Evolutionary conservation across 1,284 basidiomycete species (phyloP).

Genomic region (Volvariella volvacea): DNA sequence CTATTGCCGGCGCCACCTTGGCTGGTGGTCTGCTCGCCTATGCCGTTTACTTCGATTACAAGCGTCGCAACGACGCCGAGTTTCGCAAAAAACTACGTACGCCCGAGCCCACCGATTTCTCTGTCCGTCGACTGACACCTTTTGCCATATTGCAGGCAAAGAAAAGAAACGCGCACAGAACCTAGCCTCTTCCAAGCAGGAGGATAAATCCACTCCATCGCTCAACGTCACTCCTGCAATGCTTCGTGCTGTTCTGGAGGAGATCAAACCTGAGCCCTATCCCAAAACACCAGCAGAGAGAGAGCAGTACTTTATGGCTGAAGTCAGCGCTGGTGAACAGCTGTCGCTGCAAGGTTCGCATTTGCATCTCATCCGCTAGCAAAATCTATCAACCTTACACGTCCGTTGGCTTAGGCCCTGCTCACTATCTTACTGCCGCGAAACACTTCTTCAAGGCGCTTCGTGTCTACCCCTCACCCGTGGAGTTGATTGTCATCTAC

Average conservation of each 20-base stretch:
- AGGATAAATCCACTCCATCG: slow-evolving; percentile 18
- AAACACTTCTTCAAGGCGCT: slow-evolving; percentile 91
- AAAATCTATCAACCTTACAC: neutral
- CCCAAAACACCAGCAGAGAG: slow-evolving; percentile 68
- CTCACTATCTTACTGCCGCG: slow-evolving; percentile 75
- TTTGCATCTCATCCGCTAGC: neutral
- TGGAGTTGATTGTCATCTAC: slow-evolving; percentile 90
- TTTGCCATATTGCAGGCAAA: slow-evolving; percentile 51
- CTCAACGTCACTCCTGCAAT: slow-evolving; percentile 38
- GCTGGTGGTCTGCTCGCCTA: slow-evolving; percentile 71
- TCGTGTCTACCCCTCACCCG: slow-evolving; percentile 89
- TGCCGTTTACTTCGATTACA: slow-evolving; percentile 93
- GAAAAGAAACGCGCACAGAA: slow-evolving; percentile 88
- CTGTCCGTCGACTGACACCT: slow-evolving; percentile 9
- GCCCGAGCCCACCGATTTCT: slow-evolving; percentile 25
- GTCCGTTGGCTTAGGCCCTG: slow-evolving; percentile 48
- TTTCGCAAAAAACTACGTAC: slow-evolving; percentile 88
- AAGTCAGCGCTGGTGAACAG: slow-evolving; percentile 85
- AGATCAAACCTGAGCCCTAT: slow-evolving; percentile 56
- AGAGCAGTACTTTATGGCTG: slow-evolving; percentile 88
- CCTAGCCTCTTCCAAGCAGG: slow-evolving; percentile 54
- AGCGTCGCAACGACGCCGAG: slow-evolving; percentile 77
- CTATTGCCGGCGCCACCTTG: slow-evolving; percentile 64
- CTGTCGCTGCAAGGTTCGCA: slow-evolving; percentile 67
- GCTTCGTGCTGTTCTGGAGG: slow-evolving; percentile 54